Evolutionary conservation across 148 eudicot species (phyloP).

Genomic region (Heliosperma pusillum): DNA sequence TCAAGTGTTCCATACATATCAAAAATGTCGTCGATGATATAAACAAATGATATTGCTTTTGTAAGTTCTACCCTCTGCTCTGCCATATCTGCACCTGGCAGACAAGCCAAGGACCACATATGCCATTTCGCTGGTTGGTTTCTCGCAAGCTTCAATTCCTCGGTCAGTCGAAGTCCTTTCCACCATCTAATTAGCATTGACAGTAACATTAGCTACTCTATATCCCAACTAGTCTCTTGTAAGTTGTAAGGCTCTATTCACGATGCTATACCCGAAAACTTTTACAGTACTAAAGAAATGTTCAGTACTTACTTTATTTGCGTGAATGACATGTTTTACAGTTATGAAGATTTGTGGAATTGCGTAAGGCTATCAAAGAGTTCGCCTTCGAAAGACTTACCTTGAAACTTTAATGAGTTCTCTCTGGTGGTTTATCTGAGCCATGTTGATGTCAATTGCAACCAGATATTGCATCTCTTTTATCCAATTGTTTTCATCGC

Average conservation of each 20-base stretch:
- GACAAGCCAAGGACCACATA: slow-evolving; percentile 57
- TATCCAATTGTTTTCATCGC: slow-evolving; percentile 14
- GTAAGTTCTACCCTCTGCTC: slow-evolving; percentile 49
- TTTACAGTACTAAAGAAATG: too few species aligned
- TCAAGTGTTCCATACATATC: slow-evolving; percentile 52
- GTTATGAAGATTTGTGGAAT: too few species aligned
- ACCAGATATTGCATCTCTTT: slow-evolving; percentile 22
- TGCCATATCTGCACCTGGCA: slow-evolving; percentile 37
- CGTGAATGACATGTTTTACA: too few species aligned
- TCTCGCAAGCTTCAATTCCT: slow-evolving; percentile 47
- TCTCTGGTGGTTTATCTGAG: slow-evolving; percentile 19
- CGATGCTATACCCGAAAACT: too few species aligned
- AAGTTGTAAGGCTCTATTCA: too few species aligned
- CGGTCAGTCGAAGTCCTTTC: slow-evolving; percentile 36
- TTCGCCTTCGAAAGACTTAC: too few species aligned
- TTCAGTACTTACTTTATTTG: too few species aligned
- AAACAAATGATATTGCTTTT: slow-evolving; percentile 49
- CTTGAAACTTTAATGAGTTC: slow-evolving; percentile 45
- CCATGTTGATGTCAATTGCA: slow-evolving; percentile 24
- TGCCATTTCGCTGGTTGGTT: slow-evolving; percentile 71
- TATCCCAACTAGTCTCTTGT: too few species aligned
- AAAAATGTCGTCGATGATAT: slow-evolving; percentile 69
- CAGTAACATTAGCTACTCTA: neutral
- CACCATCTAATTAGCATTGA: slow-evolving; percentile 51
- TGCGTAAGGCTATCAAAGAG: too few species aligned